Evolutionary conservation across 306 rosid species (phyloP), one percentile per base, ranked within the genome.

Genomic region (Malus domestica): DNA sequence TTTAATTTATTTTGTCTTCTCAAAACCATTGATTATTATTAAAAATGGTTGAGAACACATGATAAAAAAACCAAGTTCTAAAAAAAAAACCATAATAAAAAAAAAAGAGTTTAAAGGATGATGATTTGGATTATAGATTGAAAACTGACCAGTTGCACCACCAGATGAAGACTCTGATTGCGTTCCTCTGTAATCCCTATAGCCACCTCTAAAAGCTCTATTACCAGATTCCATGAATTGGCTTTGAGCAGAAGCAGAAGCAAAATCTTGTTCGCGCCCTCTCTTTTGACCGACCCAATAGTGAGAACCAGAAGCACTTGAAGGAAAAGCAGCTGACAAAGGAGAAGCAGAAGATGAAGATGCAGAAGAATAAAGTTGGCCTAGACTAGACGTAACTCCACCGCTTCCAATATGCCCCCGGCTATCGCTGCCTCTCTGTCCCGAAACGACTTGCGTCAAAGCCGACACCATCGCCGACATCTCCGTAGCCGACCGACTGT

Each of bases 401-500:
- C 80, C 80, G 60, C 64, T n/a, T 59, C 84, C 79, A 57, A 78
- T 72, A 14, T 74, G 45, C 5, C 75, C 85, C 83, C 55, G 83
- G 86, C 85, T 78, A 71, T 73, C 80, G 16, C 63, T 40, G 20
- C 68, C 67, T 22, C 83, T 67, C 69, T 81, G 84, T 0, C 93
- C 95, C 0, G 97, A 90, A 15, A 81, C 88, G 38, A 89, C 96
- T 8, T 82, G 87, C 27, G 91, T 88, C 1, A 90, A 81, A 23
- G 90, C 95, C 2, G 99, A 83, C 65, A 90, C 92, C 88, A 95
- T 92, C 5, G 86, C 86, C 1, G 86, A 80, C 75, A 78, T 79
- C 83, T 95, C 97, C 59, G 87, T 74, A 1, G 85, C 74, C 6
- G 85, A 72, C 38, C 75, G 65, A 78, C 66, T 33, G 10, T 71